A percentile compares a stretch with the other conserved stretches of the same genome.
Conservation (phyloP, 2,329 filamentous ascomycete genomes). For the Alternaria metachromatica region DNA sequence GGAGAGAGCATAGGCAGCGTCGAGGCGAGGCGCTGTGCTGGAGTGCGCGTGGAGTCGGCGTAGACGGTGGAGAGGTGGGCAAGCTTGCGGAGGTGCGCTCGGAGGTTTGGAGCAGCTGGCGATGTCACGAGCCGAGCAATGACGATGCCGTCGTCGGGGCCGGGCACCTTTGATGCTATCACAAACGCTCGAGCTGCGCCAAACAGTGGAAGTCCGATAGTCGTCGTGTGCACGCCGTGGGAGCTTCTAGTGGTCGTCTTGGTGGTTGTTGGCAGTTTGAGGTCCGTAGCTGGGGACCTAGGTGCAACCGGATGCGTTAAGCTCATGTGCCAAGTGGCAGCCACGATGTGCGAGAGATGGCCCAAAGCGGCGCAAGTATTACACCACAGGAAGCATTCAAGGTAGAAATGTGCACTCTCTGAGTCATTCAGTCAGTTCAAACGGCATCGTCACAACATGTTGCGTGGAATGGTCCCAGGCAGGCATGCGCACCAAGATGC, state of each 20-base stretch:
- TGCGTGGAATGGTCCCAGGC: constrained; percentile 3
- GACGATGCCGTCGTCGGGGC: constrained; percentile 10
- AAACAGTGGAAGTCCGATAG: not conserved
- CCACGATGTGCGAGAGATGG: constrained; percentile 16
- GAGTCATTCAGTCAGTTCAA: not conserved
- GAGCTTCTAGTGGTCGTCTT: constrained; percentile 2
- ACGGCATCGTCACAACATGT: not conserved
- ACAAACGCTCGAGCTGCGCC: constrained; percentile 7
- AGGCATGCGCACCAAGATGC: constrained; percentile 19
- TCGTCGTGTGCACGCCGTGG: not conserved
- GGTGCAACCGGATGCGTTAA: constrained; percentile 28
- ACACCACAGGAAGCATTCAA: not conserved
- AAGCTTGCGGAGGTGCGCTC: constrained; percentile 12
- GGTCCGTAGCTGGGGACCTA: constrained; percentile 17
- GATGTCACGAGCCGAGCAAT: constrained; percentile 34
- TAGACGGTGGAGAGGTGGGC: constrained; percentile 9
- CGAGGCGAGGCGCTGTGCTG: not conserved
- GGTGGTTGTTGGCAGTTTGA: constrained; percentile 13
- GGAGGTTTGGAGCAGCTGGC: constrained; percentile 16
- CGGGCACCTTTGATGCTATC: not conserved
- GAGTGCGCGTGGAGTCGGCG: not conserved
- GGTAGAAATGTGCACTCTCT: not conserved
- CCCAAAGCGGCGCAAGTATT: constrained; percentile 8
- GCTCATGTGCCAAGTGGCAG: constrained; percentile 33
- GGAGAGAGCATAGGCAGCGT: not conserved